Conservation (phyloP, 805 yeast genomes). For the Cyberlindnera americana region DNA sequence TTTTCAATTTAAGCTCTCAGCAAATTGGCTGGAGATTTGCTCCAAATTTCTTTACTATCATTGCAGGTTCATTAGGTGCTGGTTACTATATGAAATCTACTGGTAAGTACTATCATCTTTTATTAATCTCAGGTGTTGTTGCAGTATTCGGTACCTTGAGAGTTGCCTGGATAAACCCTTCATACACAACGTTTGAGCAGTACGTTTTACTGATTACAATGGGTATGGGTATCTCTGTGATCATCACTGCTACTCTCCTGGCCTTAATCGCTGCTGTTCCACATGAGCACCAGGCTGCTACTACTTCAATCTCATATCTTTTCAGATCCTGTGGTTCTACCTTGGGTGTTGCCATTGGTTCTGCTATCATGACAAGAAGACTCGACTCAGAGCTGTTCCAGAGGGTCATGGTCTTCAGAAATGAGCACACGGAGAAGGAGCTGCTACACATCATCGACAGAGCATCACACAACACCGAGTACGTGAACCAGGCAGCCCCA, state of each 20-base stretch:
- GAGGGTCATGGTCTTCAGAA: conserved; percentile 32
- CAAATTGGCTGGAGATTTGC: conserved; percentile 56
- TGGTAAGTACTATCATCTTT: conserved; percentile 53
- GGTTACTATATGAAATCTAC: conserved; percentile 63
- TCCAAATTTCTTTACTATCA: conserved; percentile 58
- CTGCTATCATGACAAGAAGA: conserved; percentile 54
- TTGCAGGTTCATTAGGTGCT: conserved; percentile 58
- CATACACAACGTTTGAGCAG: conserved; percentile 38
- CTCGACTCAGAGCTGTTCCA: conserved; percentile 31
- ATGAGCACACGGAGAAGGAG: conserved; percentile 35
- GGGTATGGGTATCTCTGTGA: conserved; percentile 52
- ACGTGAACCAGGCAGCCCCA: conserved; percentile 50
- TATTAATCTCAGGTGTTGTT: conserved; percentile 39
- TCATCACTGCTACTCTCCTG: conserved; percentile 62
- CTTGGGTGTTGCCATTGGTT: conserved; percentile 59
- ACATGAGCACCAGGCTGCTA: conserved; percentile 58
- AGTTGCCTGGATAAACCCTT: conserved; percentile 32
- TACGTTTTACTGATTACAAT: conserved; percentile 44
- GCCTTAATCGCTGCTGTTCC: conserved; percentile 75
- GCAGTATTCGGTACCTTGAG: conserved; percentile 43
- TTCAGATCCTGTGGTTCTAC: conserved; percentile 67
- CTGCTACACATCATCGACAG: conserved; percentile 43
- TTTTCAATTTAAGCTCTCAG: conserved; percentile 48
- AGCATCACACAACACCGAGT: conserved; percentile 57
- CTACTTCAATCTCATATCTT: conserved; percentile 63